Base-by-base conservation (phyloP, 2,329 filamentous ascomycete species). In the Fusarium illudens region DNA sequence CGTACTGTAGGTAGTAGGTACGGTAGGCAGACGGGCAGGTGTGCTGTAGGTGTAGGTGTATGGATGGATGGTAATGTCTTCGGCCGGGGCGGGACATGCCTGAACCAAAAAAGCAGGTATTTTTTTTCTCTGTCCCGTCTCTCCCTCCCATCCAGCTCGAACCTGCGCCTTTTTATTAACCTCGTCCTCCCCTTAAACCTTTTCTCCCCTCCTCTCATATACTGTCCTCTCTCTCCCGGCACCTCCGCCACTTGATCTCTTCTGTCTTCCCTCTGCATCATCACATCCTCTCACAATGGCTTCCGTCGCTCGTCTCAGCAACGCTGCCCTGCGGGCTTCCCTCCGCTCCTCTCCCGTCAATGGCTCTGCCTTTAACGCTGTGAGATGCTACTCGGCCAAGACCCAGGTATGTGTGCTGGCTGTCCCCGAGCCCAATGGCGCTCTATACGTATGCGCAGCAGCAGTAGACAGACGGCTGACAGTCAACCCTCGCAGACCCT, bases 351-450 rank as follows among this genome's bases (percentile, higher is more conserved):
- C 90, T 72, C 85, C 89, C 78, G 86, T 93, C 77, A 86, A 87
- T 79, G 86, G 89, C 79, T 89, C 89, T 73, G 90, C 90, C 79
- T 94, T 94, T 86, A 93, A 90, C 84, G 90, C 92, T 79, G 84
- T 92, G 79, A 90, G 96, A 83, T 94, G 88, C 88, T 97, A 97
- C 85, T 97, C 94, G 68, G 90, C 93, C 73, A 97, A 97, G 89
- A 88, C 91, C 75, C 90, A 94, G 87, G 94, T 96, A 85, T 77
- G 84, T 62, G 10, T 32, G 44, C 44, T 25, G 25, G 39, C 27
- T 65, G 50, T 61, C 56, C 37, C 58, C 48, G 49, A 39, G 15
- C 12, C 29, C 52, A 50, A 49, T 59, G 53, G 33, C 44, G 12
- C 25, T 44, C 8, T 44, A 13, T 25, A 44, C 22, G 29, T 42